These are phyloP conservation scores for Clarireedia sp. DNA, from an alignment of 2,329 filamentous ascomycete species.

Conservation along the genomic window DNA sequence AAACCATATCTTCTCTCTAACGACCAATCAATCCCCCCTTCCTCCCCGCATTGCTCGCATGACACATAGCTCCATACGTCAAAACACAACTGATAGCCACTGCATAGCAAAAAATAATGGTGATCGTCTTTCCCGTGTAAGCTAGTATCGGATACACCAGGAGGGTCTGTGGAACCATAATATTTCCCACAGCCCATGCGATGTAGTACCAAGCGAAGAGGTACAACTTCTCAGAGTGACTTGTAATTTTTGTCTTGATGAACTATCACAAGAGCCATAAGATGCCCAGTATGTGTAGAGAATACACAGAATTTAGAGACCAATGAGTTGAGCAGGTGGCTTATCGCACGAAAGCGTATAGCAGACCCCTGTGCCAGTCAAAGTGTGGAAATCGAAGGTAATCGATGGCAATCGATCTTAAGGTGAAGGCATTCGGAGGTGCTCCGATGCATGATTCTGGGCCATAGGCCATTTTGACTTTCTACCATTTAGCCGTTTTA, in stretches of 20 bases:
- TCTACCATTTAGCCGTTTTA: no score
- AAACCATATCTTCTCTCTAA: no score
- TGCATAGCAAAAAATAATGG: neutral
- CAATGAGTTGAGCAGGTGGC: neutral
- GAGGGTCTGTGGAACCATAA: neutral
- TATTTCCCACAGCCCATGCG: neutral
- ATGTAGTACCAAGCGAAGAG: neutral
- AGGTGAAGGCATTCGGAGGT: no score
- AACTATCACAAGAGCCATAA: neutral
- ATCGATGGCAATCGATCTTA: no score
- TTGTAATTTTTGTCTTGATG: neutral
- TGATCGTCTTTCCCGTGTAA: neutral
- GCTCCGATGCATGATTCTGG: no score
- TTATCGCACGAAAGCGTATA: neutral
- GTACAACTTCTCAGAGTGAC: neutral
- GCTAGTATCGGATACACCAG: neutral
- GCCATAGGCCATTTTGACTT: no score
- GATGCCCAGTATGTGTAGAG: neutral
- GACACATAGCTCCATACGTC: neutral
- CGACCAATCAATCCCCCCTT: neutral
- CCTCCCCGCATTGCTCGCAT: neutral
- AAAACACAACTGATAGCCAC: neutral
- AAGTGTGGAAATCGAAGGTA: no score
- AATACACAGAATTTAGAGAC: neutral
- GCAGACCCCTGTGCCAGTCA: neutral